phyloP scores from a whole-genome alignment of 2,329 filamentous ascomycete species.

The Zasmidium cellare region DNA sequence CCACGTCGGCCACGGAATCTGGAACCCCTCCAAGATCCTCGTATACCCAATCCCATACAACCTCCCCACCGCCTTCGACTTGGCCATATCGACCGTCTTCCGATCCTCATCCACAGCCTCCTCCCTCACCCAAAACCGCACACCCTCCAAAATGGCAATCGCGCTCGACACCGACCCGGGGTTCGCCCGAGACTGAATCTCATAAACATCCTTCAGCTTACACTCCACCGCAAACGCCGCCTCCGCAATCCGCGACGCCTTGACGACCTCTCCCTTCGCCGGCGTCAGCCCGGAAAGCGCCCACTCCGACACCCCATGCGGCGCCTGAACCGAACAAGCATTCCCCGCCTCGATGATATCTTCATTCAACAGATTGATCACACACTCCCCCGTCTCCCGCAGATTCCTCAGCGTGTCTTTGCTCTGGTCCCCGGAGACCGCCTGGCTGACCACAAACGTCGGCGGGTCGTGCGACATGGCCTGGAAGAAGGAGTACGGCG shows the following conservation, averaged over 20 bases:
- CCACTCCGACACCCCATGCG: constrained; percentile 75
- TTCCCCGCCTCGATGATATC: constrained; percentile 49
- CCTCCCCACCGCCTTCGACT: constrained; percentile 70
- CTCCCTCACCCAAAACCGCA: constrained; percentile 81
- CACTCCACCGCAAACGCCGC: constrained; percentile 74
- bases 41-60: constrained; percentile 82
- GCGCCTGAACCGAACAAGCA: constrained; percentile 69
- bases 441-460: constrained; percentile 21
- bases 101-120: constrained; percentile 77
- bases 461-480: constrained; percentile 26
- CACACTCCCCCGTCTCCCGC: constrained; percentile 27
- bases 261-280: constrained; percentile 62
- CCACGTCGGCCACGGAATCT: constrained; percentile 61
- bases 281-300: constrained; percentile 70
- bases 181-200: constrained; percentile 69
- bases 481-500: constrained; percentile 34
- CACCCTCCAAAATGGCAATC: constrained; percentile 68
- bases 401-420: constrained; percentile 30
- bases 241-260: constrained; percentile 70
- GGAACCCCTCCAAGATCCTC: constrained; percentile 65
- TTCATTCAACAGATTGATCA: constrained; percentile 22
- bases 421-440: constrained; percentile 3
- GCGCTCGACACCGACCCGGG: constrained; percentile 66
- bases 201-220: constrained; percentile 42
- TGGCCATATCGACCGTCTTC: constrained; percentile 67